Percentiles rank a stretch among this genome's conserved stretches.
These are phyloP conservation scores for Ramichloridium luteum DNA, from an alignment of 2,329 filamentous ascomycete species.

Conservation along the genomic window DNA sequence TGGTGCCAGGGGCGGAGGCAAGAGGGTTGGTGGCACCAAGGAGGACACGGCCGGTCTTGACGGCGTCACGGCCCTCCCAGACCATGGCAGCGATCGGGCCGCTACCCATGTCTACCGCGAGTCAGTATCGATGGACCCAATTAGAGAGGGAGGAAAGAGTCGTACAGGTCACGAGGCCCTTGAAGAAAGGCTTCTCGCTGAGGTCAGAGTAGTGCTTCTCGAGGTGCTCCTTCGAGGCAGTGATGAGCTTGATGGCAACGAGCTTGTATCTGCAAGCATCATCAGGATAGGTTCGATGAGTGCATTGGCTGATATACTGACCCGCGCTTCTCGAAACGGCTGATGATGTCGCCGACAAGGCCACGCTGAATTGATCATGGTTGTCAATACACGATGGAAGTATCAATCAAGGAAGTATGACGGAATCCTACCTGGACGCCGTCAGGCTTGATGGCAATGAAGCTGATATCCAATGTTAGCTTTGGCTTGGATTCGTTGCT, in stretches of 20 bases:
- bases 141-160: no score
- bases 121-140: slow-evolving; percentile 18
- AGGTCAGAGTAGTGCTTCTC: slow-evolving; percentile 97
- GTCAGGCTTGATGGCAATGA: slow-evolving; percentile 99
- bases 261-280: slow-evolving; percentile 71
- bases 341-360: slow-evolving; percentile 94
- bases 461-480: slow-evolving; percentile 45
- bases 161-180: slow-evolving; percentile 81
- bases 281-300: slow-evolving; percentile 5
- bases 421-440: slow-evolving; percentile 79
- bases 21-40: slow-evolving; percentile 99
- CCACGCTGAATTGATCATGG: slow-evolving; percentile 66
- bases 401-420: no score
- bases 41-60: slow-evolving; percentile 95
- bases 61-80: slow-evolving; percentile 97
- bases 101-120: slow-evolving; percentile 65
- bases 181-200: slow-evolving; percentile 91
- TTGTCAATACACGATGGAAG: slow-evolving; percentile 1
- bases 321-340: slow-evolving; percentile 94
- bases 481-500: slow-evolving; percentile 8
- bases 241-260: slow-evolving; percentile 88
- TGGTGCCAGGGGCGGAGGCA: slow-evolving; percentile 88
- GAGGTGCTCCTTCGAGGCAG: slow-evolving; percentile 84
- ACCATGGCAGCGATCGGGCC: slow-evolving; percentile 98
- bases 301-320: slow-evolving; percentile 32